Base-by-base conservation (phyloP, 1,139 yeast genomes). In the Scheffersomyces insectosa region DNA sequence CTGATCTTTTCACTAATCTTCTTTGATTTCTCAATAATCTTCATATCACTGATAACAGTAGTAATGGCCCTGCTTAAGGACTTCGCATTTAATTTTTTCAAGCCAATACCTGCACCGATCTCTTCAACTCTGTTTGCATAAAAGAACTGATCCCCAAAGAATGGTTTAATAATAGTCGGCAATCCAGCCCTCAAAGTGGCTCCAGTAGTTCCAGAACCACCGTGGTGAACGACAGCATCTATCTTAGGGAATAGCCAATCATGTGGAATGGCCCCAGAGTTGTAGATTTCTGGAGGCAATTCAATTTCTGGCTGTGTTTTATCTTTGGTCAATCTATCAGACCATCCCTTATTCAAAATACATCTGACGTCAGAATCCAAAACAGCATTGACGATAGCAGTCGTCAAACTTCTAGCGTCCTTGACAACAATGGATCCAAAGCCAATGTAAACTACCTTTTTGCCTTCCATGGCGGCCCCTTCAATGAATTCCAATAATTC, bases 201-300 rank as follows among this genome's bases (percentile, higher is more conserved):
- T 9, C 99, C 99, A 0, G 98, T 90, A 0, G 98, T 89, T 1
- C 99, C 99, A 0, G 96, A 86, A 0, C 99, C 99, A 32, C 99
- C 99, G 63, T 91, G 99, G 58, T 91, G 99, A 4, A 91, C 97
- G 0, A 96, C 96, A 0, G 93, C 97, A 65, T 91, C 97, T 36
- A 93, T 72, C 50, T 80, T 82, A 0, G 93, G 87, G 64, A 91
- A 91, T 36, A 91, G 69, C 98, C 98, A 93, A 62, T 90, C 97
- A 61, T 91, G 99, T 1, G 97, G 97, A 15, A 88, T 73, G 10
- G 84, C 63, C 4, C 93, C 93, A 10, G 88, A 70, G 50, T 81
- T 82, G 59, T 68, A 87, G 3, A 91, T 77, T 49, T 83, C 82
- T 0, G 73, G 69, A 0, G 97, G 97, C n/a, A 88, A 64, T 28